Conservation (phyloP, 345 rosid genomes). For the Trapa incisa region DNA sequence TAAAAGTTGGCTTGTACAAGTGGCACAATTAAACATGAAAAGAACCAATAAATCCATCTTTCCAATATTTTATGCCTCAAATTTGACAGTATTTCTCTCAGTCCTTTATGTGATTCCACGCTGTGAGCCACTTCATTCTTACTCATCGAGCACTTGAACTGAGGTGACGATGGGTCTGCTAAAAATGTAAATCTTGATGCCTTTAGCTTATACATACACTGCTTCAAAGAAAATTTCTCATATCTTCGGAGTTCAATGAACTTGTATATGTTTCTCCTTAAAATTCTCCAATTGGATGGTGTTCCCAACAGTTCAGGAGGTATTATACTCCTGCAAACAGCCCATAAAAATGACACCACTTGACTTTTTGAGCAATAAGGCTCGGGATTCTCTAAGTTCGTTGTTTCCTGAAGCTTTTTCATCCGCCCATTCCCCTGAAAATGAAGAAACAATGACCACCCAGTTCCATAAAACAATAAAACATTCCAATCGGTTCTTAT, state of each 20-base stretch:
- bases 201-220: conserved; percentile 52
- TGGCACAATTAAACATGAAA: conserved; percentile 50
- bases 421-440: not conserved
- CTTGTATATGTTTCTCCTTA: conserved; percentile 52
- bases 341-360: conserved; percentile 77
- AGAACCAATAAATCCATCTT: conserved; percentile 80
- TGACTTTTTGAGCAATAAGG: conserved; percentile 45
- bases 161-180: conserved; percentile 21
- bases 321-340: conserved; percentile 51
- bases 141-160: conserved; percentile 14
- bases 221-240: conserved; percentile 52
- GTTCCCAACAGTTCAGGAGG: conserved; percentile 65
- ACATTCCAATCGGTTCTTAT: not conserved
- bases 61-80: conserved; percentile 33
- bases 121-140: conserved; percentile 11
- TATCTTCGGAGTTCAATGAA: conserved; percentile 51
- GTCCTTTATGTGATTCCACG: conserved; percentile 8
- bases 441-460: not conserved
- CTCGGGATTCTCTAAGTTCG: conserved; percentile 11
- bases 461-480: not conserved
- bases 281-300: conserved; percentile 48
- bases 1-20: conserved; percentile 64
- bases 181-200: conserved; percentile 37
- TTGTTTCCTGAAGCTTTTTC: not conserved
- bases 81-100: conserved; percentile 14